phyloP scores from a whole-genome alignment of 2,329 filamentous ascomycete genomes.

The Penicillium sclerotigenum region DNA sequence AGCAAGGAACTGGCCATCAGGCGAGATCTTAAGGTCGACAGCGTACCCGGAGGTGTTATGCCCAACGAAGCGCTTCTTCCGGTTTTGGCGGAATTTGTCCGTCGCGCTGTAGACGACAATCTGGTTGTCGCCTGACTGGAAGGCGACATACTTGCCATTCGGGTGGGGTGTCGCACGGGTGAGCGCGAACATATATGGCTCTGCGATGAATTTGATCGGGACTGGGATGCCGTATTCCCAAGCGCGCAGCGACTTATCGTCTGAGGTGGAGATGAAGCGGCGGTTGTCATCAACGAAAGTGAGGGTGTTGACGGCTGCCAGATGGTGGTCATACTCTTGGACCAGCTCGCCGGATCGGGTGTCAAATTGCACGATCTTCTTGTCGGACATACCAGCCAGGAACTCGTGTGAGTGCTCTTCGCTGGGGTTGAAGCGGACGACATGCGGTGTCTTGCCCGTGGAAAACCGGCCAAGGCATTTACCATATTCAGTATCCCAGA shows the following conservation, averaged over 20 bases:
- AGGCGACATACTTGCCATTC: conserved; percentile 87
- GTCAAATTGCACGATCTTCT: conserved; percentile 98
- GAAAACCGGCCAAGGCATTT: conserved; percentile 83
- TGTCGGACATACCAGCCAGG: conserved; percentile 93
- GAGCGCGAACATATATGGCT: conserved; percentile 97
- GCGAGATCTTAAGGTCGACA: conserved; percentile 82
- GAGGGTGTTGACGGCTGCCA: conserved; percentile 97
- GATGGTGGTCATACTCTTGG: conserved; percentile 97
- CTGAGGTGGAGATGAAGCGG: conserved; percentile 95
- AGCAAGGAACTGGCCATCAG: conserved; percentile 87
- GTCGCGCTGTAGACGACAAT: conserved; percentile 92
- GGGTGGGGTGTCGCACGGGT: conserved; percentile 82
- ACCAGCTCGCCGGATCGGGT: conserved; percentile 77
- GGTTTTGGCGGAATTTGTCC: conserved; percentile 94
- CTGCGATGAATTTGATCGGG: conserved; percentile 96
- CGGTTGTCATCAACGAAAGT: conserved; percentile 93
- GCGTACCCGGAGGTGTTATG: conserved; percentile 95
- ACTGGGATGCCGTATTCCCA: conserved; percentile 99
- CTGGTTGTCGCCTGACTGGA: conserved; percentile 92
- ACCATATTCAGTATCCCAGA: conserved; percentile 97
- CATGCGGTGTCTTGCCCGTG: conserved; percentile 92
- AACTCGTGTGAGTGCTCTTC: conserved; percentile 79
- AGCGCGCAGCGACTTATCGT: conserved; percentile 91
- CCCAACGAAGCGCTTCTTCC: conserved; percentile 93
- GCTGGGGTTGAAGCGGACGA: conserved; percentile 87